These are phyloP conservation scores for Xerocomellus amylosporus DNA, from an alignment of 768 basidiomycete species.

Conservation along the genomic window DNA sequence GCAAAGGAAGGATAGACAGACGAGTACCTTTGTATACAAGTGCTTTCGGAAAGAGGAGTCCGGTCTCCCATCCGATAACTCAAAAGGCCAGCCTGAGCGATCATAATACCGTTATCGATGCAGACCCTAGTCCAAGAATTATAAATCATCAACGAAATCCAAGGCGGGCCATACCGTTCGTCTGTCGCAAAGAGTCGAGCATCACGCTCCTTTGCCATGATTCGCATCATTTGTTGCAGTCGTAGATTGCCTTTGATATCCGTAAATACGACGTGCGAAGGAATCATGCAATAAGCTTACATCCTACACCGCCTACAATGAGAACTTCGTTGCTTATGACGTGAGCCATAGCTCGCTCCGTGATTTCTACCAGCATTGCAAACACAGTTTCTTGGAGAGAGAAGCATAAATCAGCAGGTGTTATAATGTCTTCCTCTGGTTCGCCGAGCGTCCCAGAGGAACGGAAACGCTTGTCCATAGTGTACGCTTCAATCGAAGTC, in stretches of 20 bases:
- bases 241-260: constrained; percentile 74
- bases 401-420: constrained; percentile 94
- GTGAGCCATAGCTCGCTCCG: constrained; percentile 98
- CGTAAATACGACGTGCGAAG: neutral
- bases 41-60: constrained; percentile 76
- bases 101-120: constrained; percentile 99
- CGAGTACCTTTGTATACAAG: constrained; percentile 81
- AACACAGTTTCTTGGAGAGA: constrained; percentile 96
- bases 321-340: constrained; percentile 94
- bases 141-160: neutral
- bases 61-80: constrained; percentile 85
- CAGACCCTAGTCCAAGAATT: constrained; percentile 69
- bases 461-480: constrained; percentile 81
- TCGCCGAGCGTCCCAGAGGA: constrained; percentile 38
- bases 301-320: constrained; percentile 99
- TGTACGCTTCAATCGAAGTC: constrained; percentile 84
- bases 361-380: constrained; percentile 98
- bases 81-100: constrained; percentile 94
- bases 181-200: constrained; percentile 94
- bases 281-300: constrained; percentile 48
- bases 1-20: neutral
- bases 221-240: constrained; percentile 97
- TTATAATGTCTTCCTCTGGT: constrained; percentile 66
- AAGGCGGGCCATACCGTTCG: constrained; percentile 61
- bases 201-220: constrained; percentile 89